These are phyloP conservation scores for Eimeria brunetti DNA, from an alignment of 169 alveolate genomes.

Conservation along the genomic window DNA sequence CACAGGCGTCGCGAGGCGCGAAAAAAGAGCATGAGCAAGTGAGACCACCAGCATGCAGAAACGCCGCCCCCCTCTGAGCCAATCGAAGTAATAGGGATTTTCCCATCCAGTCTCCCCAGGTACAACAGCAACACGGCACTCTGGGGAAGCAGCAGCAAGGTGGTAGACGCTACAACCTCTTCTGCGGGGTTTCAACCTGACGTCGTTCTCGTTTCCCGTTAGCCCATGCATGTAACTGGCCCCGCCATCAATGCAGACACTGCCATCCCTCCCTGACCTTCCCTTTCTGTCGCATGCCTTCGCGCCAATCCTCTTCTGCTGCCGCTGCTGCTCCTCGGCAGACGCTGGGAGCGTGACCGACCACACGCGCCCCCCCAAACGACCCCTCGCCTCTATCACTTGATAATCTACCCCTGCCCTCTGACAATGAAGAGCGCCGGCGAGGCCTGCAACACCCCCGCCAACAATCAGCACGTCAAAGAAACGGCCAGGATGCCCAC, in stretches of 20 bases:
- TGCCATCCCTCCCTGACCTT: conserved; percentile 25
- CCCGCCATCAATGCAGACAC: conserved; percentile 64
- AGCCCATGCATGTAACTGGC: conserved; percentile 68
- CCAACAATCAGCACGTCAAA: conserved; percentile 74
- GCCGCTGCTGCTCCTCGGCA: conserved; percentile 41
- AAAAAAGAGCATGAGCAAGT: conserved; percentile 58
- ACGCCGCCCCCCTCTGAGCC: conserved; percentile 66
- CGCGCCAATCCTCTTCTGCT: neutral
- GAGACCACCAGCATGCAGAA: conserved; percentile 63
- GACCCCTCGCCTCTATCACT: conserved; percentile 58
- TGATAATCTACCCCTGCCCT: conserved; percentile 72
- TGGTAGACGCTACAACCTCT: conserved; percentile 66
- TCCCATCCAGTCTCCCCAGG: conserved; percentile 75
- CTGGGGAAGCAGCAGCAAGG: conserved; percentile 70
- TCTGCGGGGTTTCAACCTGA: conserved; percentile 62
- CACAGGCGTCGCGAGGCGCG: conserved; percentile 69
- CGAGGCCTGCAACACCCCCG: conserved; percentile 74
- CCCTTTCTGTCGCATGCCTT: conserved; percentile 4
- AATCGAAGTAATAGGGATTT: conserved; percentile 61
- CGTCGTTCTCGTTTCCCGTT: conserved; percentile 71
- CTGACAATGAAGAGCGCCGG: conserved; percentile 68
- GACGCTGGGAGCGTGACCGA: conserved; percentile 62
- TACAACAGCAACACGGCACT: conserved; percentile 65
- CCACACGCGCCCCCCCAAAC: conserved; percentile 76
- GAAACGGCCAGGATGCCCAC: conserved; percentile 23